Percentiles rank a stretch among this genome's conserved stretches.
Conservation (phyloP, 2,329 filamentous ascomycete species). For the Neofusicoccum ribis region DNA sequence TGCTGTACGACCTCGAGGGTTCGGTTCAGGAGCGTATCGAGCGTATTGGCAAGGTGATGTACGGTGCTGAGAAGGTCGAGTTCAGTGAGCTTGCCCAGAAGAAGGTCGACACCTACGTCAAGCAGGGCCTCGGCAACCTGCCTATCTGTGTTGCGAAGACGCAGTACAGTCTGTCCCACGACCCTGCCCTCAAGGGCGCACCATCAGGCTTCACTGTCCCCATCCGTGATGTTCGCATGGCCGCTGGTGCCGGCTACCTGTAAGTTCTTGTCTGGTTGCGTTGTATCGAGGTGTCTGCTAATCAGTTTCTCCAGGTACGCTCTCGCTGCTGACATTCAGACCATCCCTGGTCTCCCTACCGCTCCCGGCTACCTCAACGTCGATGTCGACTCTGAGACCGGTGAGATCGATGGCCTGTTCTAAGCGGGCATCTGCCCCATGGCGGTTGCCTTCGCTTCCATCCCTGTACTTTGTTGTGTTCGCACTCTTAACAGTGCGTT, state of each 20-base stretch:
- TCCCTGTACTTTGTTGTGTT: not conserved
- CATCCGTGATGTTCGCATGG: constrained; percentile 90
- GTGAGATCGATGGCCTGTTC: constrained; percentile 71
- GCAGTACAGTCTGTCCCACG: constrained; percentile 93
- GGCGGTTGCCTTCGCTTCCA: not conserved
- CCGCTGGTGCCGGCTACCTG: constrained; percentile 90
- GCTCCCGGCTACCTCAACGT: constrained; percentile 95
- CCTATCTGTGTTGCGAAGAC: constrained; percentile 98
- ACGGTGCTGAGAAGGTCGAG: constrained; percentile 84
- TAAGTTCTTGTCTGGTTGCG: constrained; percentile 47
- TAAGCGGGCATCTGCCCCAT: constrained; percentile 47
- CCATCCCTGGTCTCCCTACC: constrained; percentile 91
- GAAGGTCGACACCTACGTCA: constrained; percentile 93
- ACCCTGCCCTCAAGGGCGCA: constrained; percentile 90
- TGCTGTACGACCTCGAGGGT: constrained; percentile 77
- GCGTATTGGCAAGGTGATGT: constrained; percentile 88
- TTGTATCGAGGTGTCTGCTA: constrained; percentile 32
- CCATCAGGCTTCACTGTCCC: constrained; percentile 93
- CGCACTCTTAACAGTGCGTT: constrained; percentile 9
- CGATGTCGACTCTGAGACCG: constrained; percentile 61
- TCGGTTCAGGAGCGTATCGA: constrained; percentile 87
- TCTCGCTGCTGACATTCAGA: constrained; percentile 95
- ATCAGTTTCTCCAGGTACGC: constrained; percentile 65
- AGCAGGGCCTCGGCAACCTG: constrained; percentile 87
- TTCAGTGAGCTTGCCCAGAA: constrained; percentile 92